Percentiles rank a stretch among this genome's conserved stretches.
Evolutionary conservation across 108 stramenopile species (phyloP).

Genomic region (Fistulifera solaris): DNA sequence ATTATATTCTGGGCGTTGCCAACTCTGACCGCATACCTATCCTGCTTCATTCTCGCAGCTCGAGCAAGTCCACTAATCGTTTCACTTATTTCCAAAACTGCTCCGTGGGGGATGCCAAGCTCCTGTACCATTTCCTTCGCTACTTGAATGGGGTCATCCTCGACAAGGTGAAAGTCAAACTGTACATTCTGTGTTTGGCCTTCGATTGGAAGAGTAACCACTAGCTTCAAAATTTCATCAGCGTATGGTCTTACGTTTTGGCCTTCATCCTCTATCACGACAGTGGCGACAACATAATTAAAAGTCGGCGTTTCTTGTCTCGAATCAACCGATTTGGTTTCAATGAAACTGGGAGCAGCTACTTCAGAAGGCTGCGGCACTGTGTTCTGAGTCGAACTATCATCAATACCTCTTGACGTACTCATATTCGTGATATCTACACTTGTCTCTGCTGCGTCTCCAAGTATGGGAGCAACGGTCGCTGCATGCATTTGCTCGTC

Average conservation of each 20-base stretch:
- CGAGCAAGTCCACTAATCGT: constrained; percentile 79
- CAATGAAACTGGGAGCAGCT: neutral
- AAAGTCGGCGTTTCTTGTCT: too few relatives aligned
- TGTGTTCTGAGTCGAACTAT: neutral
- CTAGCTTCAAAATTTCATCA: constrained; percentile 68
- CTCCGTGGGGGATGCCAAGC: constrained; percentile 65
- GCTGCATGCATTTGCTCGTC: constrained; percentile 79
- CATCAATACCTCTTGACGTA: constrained; percentile 2
- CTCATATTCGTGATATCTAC: neutral
- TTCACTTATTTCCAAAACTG: constrained; percentile 74
- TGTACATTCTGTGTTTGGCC: constrained; percentile 73
- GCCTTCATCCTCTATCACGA: constrained; percentile 33
- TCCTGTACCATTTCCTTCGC: constrained; percentile 85
- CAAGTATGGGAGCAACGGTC: constrained; percentile 71
- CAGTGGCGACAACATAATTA: constrained; percentile 55
- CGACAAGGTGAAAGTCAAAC: constrained; percentile 78
- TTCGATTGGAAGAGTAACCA: constrained; percentile 67
- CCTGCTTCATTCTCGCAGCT: constrained; percentile 61
- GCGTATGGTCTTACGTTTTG: constrained; percentile 35
- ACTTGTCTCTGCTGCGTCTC: constrained; percentile 49
- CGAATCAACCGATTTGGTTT: neutral
- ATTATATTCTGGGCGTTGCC: too few relatives aligned
- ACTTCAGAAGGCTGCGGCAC: neutral
- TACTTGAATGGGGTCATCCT: constrained; percentile 81
- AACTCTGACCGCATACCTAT: constrained; percentile 32